Base-by-base conservation (phyloP, 345 rosid species). In the Arabidopsis arenosa region DNA sequence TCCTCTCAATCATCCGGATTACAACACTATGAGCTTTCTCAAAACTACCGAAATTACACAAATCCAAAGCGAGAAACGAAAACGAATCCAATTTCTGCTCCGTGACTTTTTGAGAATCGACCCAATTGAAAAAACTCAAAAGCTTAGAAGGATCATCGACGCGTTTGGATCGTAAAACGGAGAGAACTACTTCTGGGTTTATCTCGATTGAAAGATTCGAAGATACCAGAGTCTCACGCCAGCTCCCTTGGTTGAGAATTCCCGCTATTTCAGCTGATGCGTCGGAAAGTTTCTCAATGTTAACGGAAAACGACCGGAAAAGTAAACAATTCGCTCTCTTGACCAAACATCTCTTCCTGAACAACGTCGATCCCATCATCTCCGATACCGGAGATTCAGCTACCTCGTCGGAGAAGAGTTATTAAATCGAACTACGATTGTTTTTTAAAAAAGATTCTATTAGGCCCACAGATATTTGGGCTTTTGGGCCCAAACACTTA, bases 101-200 rank as follows among this genome's bases (percentile, higher is more conserved):
- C 30, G 53, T 52, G 1, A 85, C 79, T 72, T 80, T 48, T 12
- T 68, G 71, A 49, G 80, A 68, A 53, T 74, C 78, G 63, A 84
- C 80, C 96, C 89, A 89, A 30, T 78, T 72, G 80, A 91, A 89
- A 87, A 93, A 91, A 66, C 73, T 66, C 21, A 87, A 63, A 9
- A 93, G 90, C 76, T 68, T 88, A 28, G 32, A 49, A 1, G 93
- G 93, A 52, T 91, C 89, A 66, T 43, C 71, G 30, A 78, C 86
- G 57, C 55, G 76, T 77, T 63, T 83, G 12, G 83, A 71, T 56
- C 76, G 79, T 59, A 93, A 56, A 78, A 89, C 83, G 2, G 89
- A 88, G 28, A 81, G 86, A 73, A 93, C 88, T 7, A 85, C 80
- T 23, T 88, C 93, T 30, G 96, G 85, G 60, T 81, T 84, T 9